Evolutionary conservation across 805 yeast species (phyloP), one percentile per base, ranked within the genome.

Genomic region (Starmera quercuum): DNA sequence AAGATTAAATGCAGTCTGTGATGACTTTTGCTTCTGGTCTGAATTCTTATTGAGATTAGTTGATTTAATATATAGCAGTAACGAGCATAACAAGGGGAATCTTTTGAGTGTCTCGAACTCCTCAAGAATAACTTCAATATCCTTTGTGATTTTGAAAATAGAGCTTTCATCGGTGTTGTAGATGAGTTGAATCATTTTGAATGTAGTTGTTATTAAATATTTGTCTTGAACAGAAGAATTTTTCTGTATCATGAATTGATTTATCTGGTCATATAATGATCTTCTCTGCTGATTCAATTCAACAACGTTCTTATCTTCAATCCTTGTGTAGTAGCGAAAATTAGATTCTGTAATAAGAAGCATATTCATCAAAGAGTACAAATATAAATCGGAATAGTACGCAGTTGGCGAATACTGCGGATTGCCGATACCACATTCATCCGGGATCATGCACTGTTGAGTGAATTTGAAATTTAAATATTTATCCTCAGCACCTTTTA

Each of bases 1-100:
- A 20, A 50, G 19, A 28, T 50, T 51, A 31, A 50, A 51, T 1
- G 51, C 40, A 4, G 44, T 19, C 28, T 51, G 55, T 4, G 56
- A 51, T 1, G 49, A 39, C 34, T 51, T 51, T 31, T 51, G 56
- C 24, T 40, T 50, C 32, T 51, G 45, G 32, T 51, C 53, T 2
- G 54, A 50, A 26, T 49, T 50, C n/a, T 46, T 37, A 37, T 47
- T 49, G 22, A 47, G 24, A 3, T 53, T 45, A 3, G 21, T 31
- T 2, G 55, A 48, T 32, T 49, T 46, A 9, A 49, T 17, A 20
- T 45, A 47, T 5, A 51, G 30, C 13, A 48, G 24, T 30, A 49
- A 37, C 2, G 55, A 35, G 6, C 43, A 38, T 12, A 50, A 22
- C 24, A 50, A 16, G 5, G 55, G 53, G 16, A 27, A 42, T 12